Evolutionary conservation across 352 stramenopile genomes (phyloP), one percentile per base, ranked within the genome.

Genomic region (Pythium brachiatum): DNA sequence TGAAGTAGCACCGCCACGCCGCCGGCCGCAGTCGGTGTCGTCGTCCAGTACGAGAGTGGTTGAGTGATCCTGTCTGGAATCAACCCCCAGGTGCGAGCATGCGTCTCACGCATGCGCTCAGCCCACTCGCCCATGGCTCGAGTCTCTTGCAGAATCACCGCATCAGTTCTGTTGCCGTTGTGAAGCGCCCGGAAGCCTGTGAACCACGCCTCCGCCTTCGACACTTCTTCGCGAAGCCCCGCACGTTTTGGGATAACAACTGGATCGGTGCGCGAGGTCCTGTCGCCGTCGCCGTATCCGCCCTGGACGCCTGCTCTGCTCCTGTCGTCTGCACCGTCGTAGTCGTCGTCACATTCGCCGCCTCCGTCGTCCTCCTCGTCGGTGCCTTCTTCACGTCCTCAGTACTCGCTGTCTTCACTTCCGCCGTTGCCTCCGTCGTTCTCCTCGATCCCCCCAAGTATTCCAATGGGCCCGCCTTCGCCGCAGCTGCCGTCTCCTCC

Each of bases 61-160:
- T 3, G 18, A 8, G 53, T 18, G 9, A 54, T 7, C 16, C 12
- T 8, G 0, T 20, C 7, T 8, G 34, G 20, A 15, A 46, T 7
- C 1, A 44, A 27, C 8, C 58, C 58, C 58, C 58, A 65, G 3
- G n/a, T 34, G 1, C 50, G 23, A 0, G 58, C 58, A 27, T 65
- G 32, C 1, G 3, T 43, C 0, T 53, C 25, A 0, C 0, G 13
- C 16, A 65, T 26, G 0, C 7, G 25, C 5, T 8, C 7, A 0
- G 27, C 50, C 58, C 58, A 65, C 1, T 44, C 29, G 7, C 20
- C 27, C 13, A 26, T 57, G 9, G 58, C 50, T 12, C 16, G 1
- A 7, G 58, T 65, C n/a, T 65, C 58, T n/a, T 65, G 48, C 0
- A 65, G 58, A 6, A 65, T 5, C 0, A 59, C 38, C 1, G 50